A percentile compares a stretch with the other conserved stretches of the same genome.
phyloP scores from a whole-genome alignment of 2,329 filamentous ascomycete species.

The Ampelomyces quisqualis region DNA sequence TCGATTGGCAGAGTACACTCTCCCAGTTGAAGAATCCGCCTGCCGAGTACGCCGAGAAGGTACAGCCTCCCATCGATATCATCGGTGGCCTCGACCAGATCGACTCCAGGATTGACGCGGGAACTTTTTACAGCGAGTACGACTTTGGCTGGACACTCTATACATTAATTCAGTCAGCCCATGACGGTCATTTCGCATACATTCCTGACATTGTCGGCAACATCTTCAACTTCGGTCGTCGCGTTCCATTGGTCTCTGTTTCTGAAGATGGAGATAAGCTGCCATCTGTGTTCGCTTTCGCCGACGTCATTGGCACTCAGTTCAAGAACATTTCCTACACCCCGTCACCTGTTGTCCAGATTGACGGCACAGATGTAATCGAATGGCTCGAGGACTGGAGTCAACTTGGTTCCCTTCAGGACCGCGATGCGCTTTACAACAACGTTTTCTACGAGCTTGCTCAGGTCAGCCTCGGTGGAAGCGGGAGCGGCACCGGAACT shows the following conservation, averaged over 20 bases:
- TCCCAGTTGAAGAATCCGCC: conserved; percentile 48
- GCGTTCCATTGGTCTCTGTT: conserved; percentile 58
- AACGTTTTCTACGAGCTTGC: conserved; percentile 52
- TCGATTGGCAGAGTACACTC: conserved; percentile 52
- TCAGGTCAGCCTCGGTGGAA: conserved; percentile 44
- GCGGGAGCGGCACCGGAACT: conserved; percentile 46
- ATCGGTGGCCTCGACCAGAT: conserved; percentile 46
- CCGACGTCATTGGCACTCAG: conserved; percentile 49
- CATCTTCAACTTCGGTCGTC: conserved; percentile 53
- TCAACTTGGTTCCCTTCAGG: conserved; percentile 53
- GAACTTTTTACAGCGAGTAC: conserved; percentile 46
- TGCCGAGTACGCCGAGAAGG: conserved; percentile 48
- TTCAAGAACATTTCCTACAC: conserved; percentile 48
- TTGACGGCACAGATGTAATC: conserved; percentile 57
- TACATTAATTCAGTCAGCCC: conserved; percentile 55
- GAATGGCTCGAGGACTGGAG: conserved; percentile 52
- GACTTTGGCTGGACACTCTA: conserved; percentile 55
- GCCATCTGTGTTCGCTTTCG: conserved; percentile 59
- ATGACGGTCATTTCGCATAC: conserved; percentile 66
- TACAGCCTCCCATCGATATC: conserved; percentile 50
- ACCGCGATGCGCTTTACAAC: conserved; percentile 60
- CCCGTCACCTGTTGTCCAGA: conserved; percentile 55
- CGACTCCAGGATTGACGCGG: conserved; percentile 39
- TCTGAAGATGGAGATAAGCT: conserved; percentile 60
- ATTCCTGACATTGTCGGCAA: conserved; percentile 54